Evolutionary conservation across 2,329 filamentous ascomycete species (phyloP), one percentile per base, ranked within the genome.

Genomic region (Aspergillus bombycis): DNA sequence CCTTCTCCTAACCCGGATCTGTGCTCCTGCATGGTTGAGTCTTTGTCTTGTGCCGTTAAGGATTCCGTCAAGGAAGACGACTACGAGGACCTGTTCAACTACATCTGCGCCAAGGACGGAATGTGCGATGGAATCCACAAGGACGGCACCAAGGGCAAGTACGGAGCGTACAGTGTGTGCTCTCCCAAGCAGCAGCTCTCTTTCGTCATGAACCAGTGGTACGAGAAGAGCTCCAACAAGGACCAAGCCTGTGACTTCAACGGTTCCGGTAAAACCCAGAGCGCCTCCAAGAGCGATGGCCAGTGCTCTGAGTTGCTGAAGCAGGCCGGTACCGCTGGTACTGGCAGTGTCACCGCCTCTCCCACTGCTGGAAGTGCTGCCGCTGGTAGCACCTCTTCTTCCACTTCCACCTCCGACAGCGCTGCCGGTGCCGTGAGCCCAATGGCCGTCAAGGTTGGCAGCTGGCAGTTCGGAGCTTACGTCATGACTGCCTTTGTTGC

Each of bases 1-100:
- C 94, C 94, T 11, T 87, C 86, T 12, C 93, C 94, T 67, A 92
- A 98, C 81, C 75, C 86, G 53, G 74, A 87, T 52, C 88, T 96
- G 54, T 99, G 95, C 85, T 79, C 84, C 62, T 99, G 95, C 87
- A 97, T 97, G 92, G 85, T 87, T 77, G 82, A 86, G 67, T 88
- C 88, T 52, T 82, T 96, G 62, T 81, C 82, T 63, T 99, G 95
- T 81, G 85, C 86, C 32, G 87, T 93, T 65, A 82, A 85, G 53
- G 78, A 83, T 54, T 81, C 85, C 67, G 76, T 81, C 57, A 83
- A 88, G 60, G 80, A 87, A 62, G 90, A 88, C 19, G 60, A 67
- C 12, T 70, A 66, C 72, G 86, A 85, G 57, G 80, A 85, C 19
- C 85, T 95, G 70, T 98, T 98, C 79, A 84, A 73, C 65, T 76